These are phyloP conservation scores for Auxenochlorella pyrenoidosa DNA, from an alignment of 139 green algal species.

Conservation along the genomic window DNA sequence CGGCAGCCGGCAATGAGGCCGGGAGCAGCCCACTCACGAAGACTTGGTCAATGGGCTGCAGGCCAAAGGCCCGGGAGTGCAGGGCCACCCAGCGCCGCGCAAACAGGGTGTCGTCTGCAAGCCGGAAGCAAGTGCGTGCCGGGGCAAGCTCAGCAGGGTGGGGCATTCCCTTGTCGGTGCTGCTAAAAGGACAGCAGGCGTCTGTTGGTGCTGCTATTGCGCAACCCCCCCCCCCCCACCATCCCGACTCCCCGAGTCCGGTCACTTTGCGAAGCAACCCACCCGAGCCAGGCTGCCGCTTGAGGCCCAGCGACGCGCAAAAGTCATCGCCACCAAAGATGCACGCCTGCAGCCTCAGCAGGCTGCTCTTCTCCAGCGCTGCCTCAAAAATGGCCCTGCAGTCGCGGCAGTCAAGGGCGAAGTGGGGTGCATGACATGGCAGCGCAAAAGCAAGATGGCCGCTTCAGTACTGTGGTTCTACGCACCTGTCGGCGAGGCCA, in stretches of 20 bases:
- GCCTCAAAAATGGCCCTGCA: conserved; percentile 42
- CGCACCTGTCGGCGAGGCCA: too few species aligned
- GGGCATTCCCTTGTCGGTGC: too few species aligned
- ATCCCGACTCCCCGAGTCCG: too few species aligned
- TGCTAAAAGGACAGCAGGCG: too few species aligned
- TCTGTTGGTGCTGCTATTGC: not conserved
- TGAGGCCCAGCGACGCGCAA: conserved; percentile 34
- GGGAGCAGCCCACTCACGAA: not conserved
- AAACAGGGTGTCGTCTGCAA: conserved; percentile 25
- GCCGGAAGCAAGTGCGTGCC: too few species aligned
- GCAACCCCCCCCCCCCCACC: too few species aligned
- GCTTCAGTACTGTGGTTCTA: too few species aligned
- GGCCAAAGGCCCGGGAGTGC: conserved; percentile 26
- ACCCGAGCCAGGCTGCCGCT: conserved; percentile 24
- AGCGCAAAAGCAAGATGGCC: too few species aligned
- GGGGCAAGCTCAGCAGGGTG: too few species aligned
- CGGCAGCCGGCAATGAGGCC: not conserved
- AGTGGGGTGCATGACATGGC: too few species aligned
- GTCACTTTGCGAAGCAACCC: not conserved
- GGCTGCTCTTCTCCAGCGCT: not conserved
- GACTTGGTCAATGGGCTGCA: conserved; percentile 58
- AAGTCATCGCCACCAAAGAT: conserved; percentile 51
- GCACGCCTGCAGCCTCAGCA: conserved; percentile 46
- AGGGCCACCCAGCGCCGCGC: conserved; percentile 36
- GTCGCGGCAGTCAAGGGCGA: not conserved